These are phyloP conservation scores for Epichloe brachyelytri DNA, from an alignment of 2,329 filamentous ascomycete genomes.

Conservation along the genomic window DNA sequence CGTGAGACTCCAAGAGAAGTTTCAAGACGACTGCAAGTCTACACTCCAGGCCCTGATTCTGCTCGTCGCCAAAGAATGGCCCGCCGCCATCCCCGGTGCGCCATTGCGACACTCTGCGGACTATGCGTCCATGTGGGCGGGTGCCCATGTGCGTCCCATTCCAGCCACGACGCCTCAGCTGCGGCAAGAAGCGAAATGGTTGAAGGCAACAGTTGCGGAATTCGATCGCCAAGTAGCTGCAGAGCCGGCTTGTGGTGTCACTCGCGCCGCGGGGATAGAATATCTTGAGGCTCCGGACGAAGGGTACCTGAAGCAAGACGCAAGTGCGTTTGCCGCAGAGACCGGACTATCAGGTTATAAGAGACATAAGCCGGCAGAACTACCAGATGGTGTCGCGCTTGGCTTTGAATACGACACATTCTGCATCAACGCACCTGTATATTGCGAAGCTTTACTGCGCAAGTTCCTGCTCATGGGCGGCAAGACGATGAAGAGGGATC, in stretches of 20 bases:
- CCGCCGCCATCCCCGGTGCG: constrained; percentile 19
- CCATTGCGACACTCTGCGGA: constrained; percentile 20
- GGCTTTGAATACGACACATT: constrained; percentile 41
- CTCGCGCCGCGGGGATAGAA: constrained; percentile 35
- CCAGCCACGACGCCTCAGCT: constrained; percentile 23
- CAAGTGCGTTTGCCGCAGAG: constrained; percentile 14
- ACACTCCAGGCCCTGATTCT: constrained; percentile 9
- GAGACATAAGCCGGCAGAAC: constrained; percentile 19
- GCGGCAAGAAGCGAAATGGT: constrained; percentile 19
- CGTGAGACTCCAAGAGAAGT: constrained; percentile 26
- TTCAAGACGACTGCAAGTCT: background rate
- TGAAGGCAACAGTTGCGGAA: constrained; percentile 16
- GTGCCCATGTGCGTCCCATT: constrained; percentile 42
- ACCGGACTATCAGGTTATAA: constrained; percentile 17
- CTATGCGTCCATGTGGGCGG: constrained; percentile 45
- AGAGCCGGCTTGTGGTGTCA: constrained; percentile 29
- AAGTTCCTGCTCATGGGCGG: constrained; percentile 19
- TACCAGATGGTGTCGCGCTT: constrained; percentile 29
- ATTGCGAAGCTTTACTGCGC: constrained; percentile 27
- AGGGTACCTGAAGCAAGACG: constrained; percentile 23
- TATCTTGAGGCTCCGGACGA: constrained; percentile 33
- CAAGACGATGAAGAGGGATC: constrained; percentile 13
- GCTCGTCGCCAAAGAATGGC: constrained; percentile 22
- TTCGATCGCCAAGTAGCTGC: constrained; percentile 11
- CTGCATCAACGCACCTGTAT: constrained; percentile 42